A percentile compares a stretch with the other conserved stretches of the same genome.
Evolutionary conservation across 225 moss, liverwort and hornwort species (phyloP).

Genomic region (Polytrichum commune): DNA sequence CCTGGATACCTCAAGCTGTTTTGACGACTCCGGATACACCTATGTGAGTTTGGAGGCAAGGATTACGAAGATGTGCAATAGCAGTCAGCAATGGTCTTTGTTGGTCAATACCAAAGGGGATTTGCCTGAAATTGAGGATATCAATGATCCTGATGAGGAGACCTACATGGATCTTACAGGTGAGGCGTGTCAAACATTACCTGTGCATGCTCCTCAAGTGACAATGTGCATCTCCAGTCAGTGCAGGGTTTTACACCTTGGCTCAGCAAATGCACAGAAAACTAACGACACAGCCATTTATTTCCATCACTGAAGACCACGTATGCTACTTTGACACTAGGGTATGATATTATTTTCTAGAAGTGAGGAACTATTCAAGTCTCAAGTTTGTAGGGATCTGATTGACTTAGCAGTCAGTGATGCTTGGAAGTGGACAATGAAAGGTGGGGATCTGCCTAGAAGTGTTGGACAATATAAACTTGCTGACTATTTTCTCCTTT

Average conservation of each 20-base stretch:
- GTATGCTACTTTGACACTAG: no score
- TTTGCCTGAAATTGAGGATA: slow-evolving; percentile 13
- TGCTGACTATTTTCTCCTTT: neutral
- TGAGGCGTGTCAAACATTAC: neutral
- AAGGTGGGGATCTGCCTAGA: neutral
- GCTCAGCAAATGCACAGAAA: no score
- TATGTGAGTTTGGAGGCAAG: slow-evolving; percentile 39
- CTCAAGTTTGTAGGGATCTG: no score
- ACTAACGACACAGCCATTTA: no score
- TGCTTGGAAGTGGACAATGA: no score
- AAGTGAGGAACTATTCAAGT: no score
- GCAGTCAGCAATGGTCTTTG: slow-evolving; percentile 37
- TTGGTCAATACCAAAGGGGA: slow-evolving; percentile 32
- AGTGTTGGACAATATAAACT: neutral
- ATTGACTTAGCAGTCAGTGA: no score
- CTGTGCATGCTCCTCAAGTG: no score
- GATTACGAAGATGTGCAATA: slow-evolving; percentile 26
- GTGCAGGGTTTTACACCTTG: no score
- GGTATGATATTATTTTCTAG: no score
- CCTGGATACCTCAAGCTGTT: slow-evolving; percentile 33
- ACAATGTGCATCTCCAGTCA: no score
- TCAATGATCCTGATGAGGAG: neutral
- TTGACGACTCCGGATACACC: slow-evolving; percentile 2
- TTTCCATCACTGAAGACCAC: no score
- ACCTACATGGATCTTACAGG: slow-evolving; percentile 27